Conservation (phyloP, 2,329 filamentous ascomycete genomes). For the Chaetomiaceae sp. region DNA sequence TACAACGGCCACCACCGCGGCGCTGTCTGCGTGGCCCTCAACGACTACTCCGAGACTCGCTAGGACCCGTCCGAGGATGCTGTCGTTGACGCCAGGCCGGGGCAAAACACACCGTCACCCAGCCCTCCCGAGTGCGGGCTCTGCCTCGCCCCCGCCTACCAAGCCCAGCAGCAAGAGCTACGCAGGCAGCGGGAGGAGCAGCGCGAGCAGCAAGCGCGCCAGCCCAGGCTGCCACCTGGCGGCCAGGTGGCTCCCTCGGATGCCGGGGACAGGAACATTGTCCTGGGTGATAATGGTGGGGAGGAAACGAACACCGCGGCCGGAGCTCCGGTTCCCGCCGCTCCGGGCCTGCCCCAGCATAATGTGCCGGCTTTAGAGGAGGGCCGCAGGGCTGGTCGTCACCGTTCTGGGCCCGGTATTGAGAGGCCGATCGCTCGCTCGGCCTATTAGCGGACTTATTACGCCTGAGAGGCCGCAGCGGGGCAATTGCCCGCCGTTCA, state of each 20-base stretch:
- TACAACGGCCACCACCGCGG: conserved; percentile 93
- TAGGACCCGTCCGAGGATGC: conserved; percentile 23
- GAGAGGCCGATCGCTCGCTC: conserved; percentile 1
- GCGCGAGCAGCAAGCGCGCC: not conserved
- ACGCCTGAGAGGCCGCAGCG: not conserved
- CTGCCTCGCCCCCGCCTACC: not conserved
- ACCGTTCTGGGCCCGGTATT: no score
- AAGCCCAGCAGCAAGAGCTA: not conserved
- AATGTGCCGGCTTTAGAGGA: not conserved
- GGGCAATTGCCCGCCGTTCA: not conserved
- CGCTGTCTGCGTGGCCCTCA: conserved; percentile 86
- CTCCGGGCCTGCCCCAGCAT: not conserved
- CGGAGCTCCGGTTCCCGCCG: no score
- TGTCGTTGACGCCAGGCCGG: not conserved
- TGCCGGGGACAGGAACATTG: no score
- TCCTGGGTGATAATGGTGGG: no score
- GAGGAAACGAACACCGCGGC: no score
- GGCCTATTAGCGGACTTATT: not conserved
- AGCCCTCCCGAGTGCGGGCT: no score
- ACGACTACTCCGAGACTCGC: conserved; percentile 69
- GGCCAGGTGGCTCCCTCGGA: no score
- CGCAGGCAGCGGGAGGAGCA: not conserved
- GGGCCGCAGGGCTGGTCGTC: not conserved
- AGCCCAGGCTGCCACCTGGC: not conserved
- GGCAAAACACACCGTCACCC: no score